These are phyloP conservation scores for Zanthoxylum bungeanum DNA, from an alignment of 345 rosid genomes.

Conservation along the genomic window DNA sequence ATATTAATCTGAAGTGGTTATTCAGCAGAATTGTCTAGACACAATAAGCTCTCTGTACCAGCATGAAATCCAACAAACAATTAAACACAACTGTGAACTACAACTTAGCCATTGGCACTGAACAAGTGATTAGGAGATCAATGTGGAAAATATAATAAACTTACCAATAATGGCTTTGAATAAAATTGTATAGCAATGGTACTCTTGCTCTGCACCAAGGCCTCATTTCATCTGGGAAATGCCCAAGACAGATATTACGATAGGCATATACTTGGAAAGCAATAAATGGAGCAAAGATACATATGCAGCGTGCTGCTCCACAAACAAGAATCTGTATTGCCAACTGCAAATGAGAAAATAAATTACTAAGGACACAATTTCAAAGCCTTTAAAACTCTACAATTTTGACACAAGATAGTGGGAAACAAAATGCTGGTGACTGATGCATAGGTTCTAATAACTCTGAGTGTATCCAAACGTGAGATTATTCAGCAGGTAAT, in stretches of 20 bases:
- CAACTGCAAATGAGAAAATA: slow-evolving; percentile 43
- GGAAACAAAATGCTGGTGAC: background rate
- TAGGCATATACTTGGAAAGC: slow-evolving; percentile 86
- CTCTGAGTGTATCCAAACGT: background rate
- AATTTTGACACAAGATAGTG: background rate
- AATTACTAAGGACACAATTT: slow-evolving; percentile 6
- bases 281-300: slow-evolving; percentile 67
- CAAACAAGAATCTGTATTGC: slow-evolving; percentile 48
- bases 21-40: background rate
- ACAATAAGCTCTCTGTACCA: background rate
- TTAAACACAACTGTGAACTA: background rate
- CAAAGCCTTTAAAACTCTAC: background rate
- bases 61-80: background rate
- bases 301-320: slow-evolving; percentile 58
- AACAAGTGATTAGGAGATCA: background rate
- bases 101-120: background rate
- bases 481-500: background rate
- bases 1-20: background rate
- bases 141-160: background rate
- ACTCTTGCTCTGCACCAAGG: slow-evolving; percentile 88
- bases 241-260: slow-evolving; percentile 65
- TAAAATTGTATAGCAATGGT: slow-evolving; percentile 75
- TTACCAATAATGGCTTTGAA: slow-evolving; percentile 92
- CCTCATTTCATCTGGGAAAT: slow-evolving; percentile 44
- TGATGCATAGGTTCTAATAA: background rate